Evolutionary conservation across 352 stramenopile genomes (phyloP), one percentile per base, ranked within the genome.

Genomic region (Globisporangium spiculum): DNA sequence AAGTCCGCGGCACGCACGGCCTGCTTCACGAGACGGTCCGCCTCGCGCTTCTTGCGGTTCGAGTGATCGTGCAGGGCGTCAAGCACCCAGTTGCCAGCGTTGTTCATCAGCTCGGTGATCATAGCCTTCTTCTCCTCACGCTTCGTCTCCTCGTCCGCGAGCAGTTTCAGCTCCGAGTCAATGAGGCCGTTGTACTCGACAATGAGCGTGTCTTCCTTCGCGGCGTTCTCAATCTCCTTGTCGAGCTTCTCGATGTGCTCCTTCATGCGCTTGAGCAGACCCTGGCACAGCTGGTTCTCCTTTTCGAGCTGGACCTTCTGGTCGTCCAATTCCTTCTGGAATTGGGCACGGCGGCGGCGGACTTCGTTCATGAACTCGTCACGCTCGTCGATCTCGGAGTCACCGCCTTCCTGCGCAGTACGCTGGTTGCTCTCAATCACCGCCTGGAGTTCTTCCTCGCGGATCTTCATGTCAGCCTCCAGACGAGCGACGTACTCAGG

Each of bases 351-450:
- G 63, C 86, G 88, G 55, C 77, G 75, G 44, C 88, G 88, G 8
- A 94, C 86, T 12, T 94, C 85, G 72, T 96, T 96, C 88, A 96
- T 96, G 67, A 94, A 96, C 73, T 92, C 84, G 63, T 96, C 88
- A 57, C 88, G 84, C 65, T 93, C 83, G 63, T 96, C 86, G 20
- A 93, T 73, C 62, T 92, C 86, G 1, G 60, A 36, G 70, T 93
- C 84, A 14, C 82, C 81, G 44, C 88, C 88, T 62, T 96, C 88
- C 63, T 89, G 83, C 24, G 83, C 73, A 16, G 81, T 93, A 59
- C 86, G 88, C 81, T 96, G 83, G 82, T 96, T 96, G 76, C 83
- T 93, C n/a, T 89, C 83, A 32, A 91, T 69, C 24, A 96, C 88
- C 63, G 82, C 78, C 59, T 87, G 75, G 64, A 92, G 76, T 70